These are phyloP conservation scores for Calonectria naviculata DNA, from an alignment of 2,329 filamentous ascomycete genomes.

Conservation along the genomic window DNA sequence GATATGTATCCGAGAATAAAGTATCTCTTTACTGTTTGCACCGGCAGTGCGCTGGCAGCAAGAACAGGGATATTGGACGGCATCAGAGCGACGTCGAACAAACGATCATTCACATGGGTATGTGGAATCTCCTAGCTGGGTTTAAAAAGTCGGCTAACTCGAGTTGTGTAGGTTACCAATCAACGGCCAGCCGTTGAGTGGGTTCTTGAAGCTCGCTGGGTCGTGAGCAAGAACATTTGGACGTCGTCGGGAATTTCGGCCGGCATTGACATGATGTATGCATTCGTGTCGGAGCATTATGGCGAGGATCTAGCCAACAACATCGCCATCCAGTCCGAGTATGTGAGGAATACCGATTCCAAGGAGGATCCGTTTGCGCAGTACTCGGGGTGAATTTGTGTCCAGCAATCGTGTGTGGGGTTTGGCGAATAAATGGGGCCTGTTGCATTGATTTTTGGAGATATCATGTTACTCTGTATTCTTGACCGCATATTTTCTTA, in stretches of 20 bases:
- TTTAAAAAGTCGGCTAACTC: neutral
- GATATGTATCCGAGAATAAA: slow-evolving; percentile 54
- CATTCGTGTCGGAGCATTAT: slow-evolving; percentile 51
- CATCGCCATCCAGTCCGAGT: slow-evolving; percentile 66
- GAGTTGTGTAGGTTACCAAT: slow-evolving; percentile 43
- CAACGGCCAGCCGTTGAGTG: slow-evolving; percentile 61
- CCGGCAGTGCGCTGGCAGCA: slow-evolving; percentile 65
- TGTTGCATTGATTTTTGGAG: neutral
- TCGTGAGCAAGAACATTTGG: slow-evolving; percentile 70
- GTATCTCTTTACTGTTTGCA: slow-evolving; percentile 72
- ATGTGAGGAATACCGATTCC: slow-evolving; percentile 63
- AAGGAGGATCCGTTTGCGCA: slow-evolving; percentile 65
- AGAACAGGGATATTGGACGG: slow-evolving; percentile 67
- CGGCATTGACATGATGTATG: slow-evolving; percentile 52
- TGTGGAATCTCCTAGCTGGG: neutral
- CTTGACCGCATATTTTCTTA: neutral
- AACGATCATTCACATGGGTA: slow-evolving; percentile 56
- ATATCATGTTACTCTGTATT: neutral
- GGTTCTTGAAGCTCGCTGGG: slow-evolving; percentile 69
- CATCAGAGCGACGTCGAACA: slow-evolving; percentile 70
- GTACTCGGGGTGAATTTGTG: neutral
- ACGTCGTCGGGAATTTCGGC: slow-evolving; percentile 67
- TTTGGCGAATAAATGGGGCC: neutral
- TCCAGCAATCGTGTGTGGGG: neutral
- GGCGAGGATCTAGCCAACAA: slow-evolving; percentile 60